Conservation (phyloP, 805 yeast species). For the Saccharomycopsis synnaedendra region DNA sequence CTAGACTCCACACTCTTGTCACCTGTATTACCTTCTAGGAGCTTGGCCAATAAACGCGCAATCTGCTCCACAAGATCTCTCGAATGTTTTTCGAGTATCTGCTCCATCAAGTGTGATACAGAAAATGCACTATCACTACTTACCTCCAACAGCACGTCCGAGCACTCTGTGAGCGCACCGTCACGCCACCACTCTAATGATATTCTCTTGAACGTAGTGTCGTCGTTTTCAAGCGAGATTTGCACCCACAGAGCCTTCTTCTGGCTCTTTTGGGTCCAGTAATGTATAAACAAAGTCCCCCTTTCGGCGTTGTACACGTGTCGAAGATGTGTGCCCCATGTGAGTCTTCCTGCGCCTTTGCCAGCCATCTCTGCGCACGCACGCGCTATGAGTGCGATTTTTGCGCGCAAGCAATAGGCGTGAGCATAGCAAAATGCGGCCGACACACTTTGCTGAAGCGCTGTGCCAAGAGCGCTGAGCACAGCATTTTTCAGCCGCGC, state of each 20-base stretch:
- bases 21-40: too few relatives aligned
- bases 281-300: constrained; percentile 7
- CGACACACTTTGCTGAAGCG: too few relatives aligned
- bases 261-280: constrained; percentile 14
- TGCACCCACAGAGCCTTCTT: constrained; percentile 8
- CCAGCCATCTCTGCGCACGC: neutral
- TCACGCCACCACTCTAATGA: constrained; percentile 15
- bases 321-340: constrained; percentile 15
- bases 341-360: constrained; percentile 12
- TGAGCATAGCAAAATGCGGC: neutral
- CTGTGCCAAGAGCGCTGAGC: too few relatives aligned
- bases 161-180: neutral
- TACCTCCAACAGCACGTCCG: too few relatives aligned
- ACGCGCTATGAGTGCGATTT: constrained; percentile 6
- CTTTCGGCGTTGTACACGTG: constrained; percentile 6
- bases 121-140: too few relatives aligned
- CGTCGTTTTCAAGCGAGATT: constrained; percentile 4
- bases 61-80: too few relatives aligned
- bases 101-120: too few relatives aligned
- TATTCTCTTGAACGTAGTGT: constrained; percentile 1
- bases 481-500: too few relatives aligned
- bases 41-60: too few relatives aligned
- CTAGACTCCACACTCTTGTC: too few relatives aligned
- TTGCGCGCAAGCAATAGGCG: constrained; percentile 12
- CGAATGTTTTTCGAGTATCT: too few relatives aligned